These are phyloP conservation scores for Dactylellina drechsleri DNA, from an alignment of 2,329 filamentous ascomycete species.

Conservation along the genomic window DNA sequence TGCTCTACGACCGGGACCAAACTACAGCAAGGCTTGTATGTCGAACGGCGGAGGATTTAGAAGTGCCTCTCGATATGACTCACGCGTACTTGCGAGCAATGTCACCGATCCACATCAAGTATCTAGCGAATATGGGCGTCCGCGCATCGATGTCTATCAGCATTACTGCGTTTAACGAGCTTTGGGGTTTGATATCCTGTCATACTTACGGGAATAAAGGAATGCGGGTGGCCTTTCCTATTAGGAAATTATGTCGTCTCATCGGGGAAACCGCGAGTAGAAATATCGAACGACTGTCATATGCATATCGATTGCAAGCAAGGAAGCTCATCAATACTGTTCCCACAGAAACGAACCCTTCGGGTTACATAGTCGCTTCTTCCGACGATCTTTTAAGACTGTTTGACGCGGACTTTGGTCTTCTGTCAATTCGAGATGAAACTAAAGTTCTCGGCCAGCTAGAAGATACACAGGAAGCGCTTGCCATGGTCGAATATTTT, in stretches of 20 bases:
- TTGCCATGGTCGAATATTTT: constrained; percentile 86
- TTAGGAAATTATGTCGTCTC: constrained; percentile 89
- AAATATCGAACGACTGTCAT: constrained; percentile 87
- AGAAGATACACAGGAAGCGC: constrained; percentile 80
- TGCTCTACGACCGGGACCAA: constrained; percentile 85
- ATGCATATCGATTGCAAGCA: constrained; percentile 83
- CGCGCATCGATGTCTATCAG: constrained; percentile 96
- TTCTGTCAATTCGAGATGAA: constrained; percentile 85
- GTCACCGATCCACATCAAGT: constrained; percentile 89
- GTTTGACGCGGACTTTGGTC: constrained; percentile 86
- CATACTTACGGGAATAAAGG: constrained; percentile 80
- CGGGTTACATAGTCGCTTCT: constrained; percentile 88
- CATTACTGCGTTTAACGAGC: constrained; percentile 82
- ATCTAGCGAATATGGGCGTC: constrained; percentile 86
- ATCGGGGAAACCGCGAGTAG: constrained; percentile 85
- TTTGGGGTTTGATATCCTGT: constrained; percentile 89
- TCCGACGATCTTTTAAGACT: constrained; percentile 84
- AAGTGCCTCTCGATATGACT: constrained; percentile 81
- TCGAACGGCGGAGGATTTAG: constrained; percentile 76
- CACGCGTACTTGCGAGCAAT: constrained; percentile 84
- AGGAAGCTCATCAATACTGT: constrained; percentile 88
- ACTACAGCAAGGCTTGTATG: constrained; percentile 84
- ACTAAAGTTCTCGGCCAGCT: constrained; percentile 83
- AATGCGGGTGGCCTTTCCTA: constrained; percentile 91
- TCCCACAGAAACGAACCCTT: constrained; percentile 81